These are phyloP conservation scores for Candida sphagnicola DNA, from an alignment of 805 yeast species.

Conservation along the genomic window DNA sequence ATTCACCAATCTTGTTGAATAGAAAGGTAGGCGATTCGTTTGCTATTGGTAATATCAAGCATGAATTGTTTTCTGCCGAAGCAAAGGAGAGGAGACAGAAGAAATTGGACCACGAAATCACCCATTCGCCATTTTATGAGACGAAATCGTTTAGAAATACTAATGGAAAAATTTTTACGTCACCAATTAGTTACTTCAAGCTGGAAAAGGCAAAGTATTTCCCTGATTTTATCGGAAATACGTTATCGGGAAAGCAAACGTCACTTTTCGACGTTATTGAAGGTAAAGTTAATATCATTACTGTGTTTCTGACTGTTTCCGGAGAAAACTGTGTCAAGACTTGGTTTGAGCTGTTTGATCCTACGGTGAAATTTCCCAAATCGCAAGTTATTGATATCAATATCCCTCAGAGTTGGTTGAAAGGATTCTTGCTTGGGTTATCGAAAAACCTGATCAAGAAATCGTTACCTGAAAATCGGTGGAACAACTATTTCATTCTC, in stretches of 20 bases:
- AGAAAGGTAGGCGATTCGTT: conserved; percentile 15
- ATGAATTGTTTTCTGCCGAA: conserved; percentile 26
- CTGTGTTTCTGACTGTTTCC: conserved; percentile 62
- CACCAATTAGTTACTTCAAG: conserved; percentile 79
- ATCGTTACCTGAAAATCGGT: conserved; percentile 45
- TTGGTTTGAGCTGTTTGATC: conserved; percentile 47
- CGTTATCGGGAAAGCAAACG: conserved; percentile 38
- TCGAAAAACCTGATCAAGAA: conserved; percentile 41
- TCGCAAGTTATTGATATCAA: conserved; percentile 75
- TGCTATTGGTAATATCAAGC: conserved; percentile 13
- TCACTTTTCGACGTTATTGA: conserved; percentile 36
- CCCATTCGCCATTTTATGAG: conserved; percentile 42
- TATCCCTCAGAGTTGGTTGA: conserved; percentile 68
- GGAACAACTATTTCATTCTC: conserved; percentile 57
- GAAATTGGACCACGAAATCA: conserved; percentile 38
- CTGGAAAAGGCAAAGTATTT: conserved; percentile 71
- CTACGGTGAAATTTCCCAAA: conserved; percentile 42
- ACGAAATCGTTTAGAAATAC: conserved; percentile 56
- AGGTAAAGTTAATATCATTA: conserved; percentile 57
- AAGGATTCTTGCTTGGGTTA: conserved; percentile 52
- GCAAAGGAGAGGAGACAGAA: conserved; percentile 36
- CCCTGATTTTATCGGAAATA: conserved; percentile 69
- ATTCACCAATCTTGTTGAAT: conserved; percentile 23
- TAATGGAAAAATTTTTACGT: conserved; percentile 76
- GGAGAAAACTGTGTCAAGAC: conserved; percentile 67